Evolutionary conservation across 805 yeast genomes (phyloP), one percentile per base, ranked within the genome.

Genomic region (Zygoascus biomembranicola): DNA sequence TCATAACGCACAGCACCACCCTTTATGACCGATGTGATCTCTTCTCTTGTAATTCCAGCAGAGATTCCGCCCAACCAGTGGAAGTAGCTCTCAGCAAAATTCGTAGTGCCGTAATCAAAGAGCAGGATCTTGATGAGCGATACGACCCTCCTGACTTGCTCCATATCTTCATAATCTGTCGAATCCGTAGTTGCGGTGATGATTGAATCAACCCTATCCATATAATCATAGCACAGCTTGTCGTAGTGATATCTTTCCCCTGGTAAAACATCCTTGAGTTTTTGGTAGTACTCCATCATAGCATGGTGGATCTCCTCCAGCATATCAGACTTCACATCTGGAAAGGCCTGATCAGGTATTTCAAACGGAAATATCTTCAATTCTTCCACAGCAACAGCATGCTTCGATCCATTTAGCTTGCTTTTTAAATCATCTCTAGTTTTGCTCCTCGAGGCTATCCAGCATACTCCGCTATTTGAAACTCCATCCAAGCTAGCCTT

Each of bases 401-500:
- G 20, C 13, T 18, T 5, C 18, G 5, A 14, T 14, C 26, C 49
- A 3, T n/a, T 8, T 9, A 16, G 18, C 20, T 28, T 14, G 8
- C 20, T 14, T 20, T 32, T 28, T 4, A n/a, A 16, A 10, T 8
- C 31, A 32, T 46, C 37, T 8, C 32, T 13, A 10, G 47, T 23
- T 8, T 18, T 14, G 16, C 47, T 44, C 37, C 48, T 50, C 35
- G 44, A 48, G 9, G 51, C 53, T 13, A 66, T 61, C 69, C 69
- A 66, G 4, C 65, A 63, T 18, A 57, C 19, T 6, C 69, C 69
- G 8, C 53, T 58, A 10, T 39, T 48, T 2, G 52, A 16, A 8
- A 52, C 48, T 6, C 68, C 65, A 42, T 56, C 57, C 35, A 60
- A 31, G 16, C 20, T 19, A 48, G 59, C 66, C 41, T 61, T 63